Conservation (phyloP, 1,139 yeast species). For the Taphrina communis region DNA sequence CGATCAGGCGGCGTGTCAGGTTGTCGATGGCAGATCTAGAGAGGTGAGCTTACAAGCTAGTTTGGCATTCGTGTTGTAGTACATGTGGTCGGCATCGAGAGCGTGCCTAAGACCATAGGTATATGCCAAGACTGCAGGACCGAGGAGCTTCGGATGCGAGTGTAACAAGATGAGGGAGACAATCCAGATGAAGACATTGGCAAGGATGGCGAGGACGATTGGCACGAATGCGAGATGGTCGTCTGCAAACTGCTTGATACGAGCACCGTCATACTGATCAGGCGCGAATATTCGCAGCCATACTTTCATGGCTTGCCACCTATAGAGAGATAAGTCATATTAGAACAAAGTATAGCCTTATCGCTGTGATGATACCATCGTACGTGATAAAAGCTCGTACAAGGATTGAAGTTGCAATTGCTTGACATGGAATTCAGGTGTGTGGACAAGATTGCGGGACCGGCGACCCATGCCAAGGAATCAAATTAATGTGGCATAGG, state of each 20-base stretch:
- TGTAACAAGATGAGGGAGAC: conserved; percentile 26
- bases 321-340: background rate
- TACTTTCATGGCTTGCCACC: conserved; percentile 8
- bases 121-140: conserved; percentile 33
- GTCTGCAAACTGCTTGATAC: background rate
- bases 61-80: background rate
- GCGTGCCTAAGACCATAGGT: conserved; percentile 43
- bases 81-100: conserved; percentile 43
- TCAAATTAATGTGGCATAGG: too few relatives aligned
- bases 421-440: too few relatives aligned
- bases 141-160: conserved; percentile 20
- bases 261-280: background rate
- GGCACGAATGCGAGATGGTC: conserved; percentile 30
- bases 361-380: too few relatives aligned
- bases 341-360: too few relatives aligned
- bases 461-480: too few relatives aligned
- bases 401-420: too few relatives aligned
- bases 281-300: background rate
- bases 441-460: too few relatives aligned
- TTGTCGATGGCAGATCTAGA: conserved; percentile 41
- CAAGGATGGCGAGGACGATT: conserved; percentile 15
- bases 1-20: conserved; percentile 40
- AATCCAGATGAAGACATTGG: conserved; percentile 37
- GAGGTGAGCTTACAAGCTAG: background rate
- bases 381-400: too few relatives aligned